Evolutionary conservation across 2,329 filamentous ascomycete species (phyloP).

Genomic region (Epichloe amarillans): DNA sequence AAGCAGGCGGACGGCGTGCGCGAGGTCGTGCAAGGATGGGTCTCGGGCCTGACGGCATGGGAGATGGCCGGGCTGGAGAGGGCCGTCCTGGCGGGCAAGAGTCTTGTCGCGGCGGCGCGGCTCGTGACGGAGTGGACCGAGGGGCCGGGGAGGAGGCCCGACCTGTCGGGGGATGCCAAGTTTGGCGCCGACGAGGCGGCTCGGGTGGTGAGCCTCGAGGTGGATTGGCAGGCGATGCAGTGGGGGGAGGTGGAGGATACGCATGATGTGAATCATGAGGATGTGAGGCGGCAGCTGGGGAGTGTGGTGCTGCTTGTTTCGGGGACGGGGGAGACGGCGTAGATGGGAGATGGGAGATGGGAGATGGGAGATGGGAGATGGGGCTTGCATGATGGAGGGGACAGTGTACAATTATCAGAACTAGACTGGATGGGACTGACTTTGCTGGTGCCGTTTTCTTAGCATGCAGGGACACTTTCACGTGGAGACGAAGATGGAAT

Average conservation of each 20-base stretch:
- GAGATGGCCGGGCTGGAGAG: slow-evolving; percentile 82
- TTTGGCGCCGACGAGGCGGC: slow-evolving; percentile 81
- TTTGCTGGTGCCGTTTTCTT: no score
- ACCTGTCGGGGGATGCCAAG: slow-evolving; percentile 15
- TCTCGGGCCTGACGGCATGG: slow-evolving; percentile 56
- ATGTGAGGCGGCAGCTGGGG: slow-evolving; percentile 75
- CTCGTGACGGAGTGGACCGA: slow-evolving; percentile 81
- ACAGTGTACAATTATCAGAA: not conserved
- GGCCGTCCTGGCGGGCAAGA: slow-evolving; percentile 74
- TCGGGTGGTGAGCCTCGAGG: slow-evolving; percentile 65
- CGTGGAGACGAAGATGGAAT: no score
- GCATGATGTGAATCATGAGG: slow-evolving; percentile 90
- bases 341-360: not conserved
- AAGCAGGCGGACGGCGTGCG: slow-evolving; percentile 61
- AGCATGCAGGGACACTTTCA: no score
- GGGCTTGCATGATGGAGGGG: not conserved
- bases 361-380: not conserved
- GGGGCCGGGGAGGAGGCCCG: slow-evolving; percentile 31
- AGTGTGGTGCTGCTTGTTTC: slow-evolving; percentile 73
- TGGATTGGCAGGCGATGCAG: slow-evolving; percentile 74
- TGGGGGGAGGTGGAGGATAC: slow-evolving; percentile 97
- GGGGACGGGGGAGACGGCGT: slow-evolving; percentile 28
- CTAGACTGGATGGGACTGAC: no score
- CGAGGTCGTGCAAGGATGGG: slow-evolving; percentile 66
- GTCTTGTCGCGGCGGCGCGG: slow-evolving; percentile 62